Conservation (phyloP, 1,139 yeast species). For the Kodamaea derodonti region DNA sequence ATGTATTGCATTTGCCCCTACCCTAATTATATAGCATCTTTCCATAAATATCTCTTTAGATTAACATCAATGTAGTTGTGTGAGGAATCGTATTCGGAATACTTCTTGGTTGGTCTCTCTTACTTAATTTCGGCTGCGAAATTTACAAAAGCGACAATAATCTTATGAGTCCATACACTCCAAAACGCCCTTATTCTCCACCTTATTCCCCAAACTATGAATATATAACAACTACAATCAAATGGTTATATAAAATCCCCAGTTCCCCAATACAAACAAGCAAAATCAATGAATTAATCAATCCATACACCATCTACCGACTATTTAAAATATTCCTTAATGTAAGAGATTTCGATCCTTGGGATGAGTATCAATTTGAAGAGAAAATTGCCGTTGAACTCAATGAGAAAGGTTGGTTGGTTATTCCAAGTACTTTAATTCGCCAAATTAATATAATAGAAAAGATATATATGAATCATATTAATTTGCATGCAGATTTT, state of each 20-base stretch:
- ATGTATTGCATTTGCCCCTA: too few species aligned
- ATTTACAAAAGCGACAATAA: neutral
- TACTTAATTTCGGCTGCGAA: slow-evolving; percentile 3
- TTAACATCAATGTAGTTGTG: too few species aligned
- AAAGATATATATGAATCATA: slow-evolving; percentile 12
- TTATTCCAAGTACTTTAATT: slow-evolving; percentile 8
- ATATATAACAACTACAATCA: slow-evolving; percentile 15
- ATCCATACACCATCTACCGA: slow-evolving; percentile 14
- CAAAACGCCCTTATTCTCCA: too few species aligned
- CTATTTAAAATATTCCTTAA: slow-evolving; percentile 13
- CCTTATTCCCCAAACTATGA: too few species aligned
- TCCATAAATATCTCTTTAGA: too few species aligned
- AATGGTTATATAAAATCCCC: slow-evolving; percentile 25
- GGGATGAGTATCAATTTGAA: neutral
- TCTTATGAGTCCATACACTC: too few species aligned
- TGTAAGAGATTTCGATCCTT: slow-evolving; percentile 14
- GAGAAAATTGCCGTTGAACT: neutral
- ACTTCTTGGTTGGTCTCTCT: too few species aligned
- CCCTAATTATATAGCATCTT: too few species aligned
- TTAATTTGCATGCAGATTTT: slow-evolving; percentile 5
- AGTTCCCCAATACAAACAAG: slow-evolving; percentile 14
- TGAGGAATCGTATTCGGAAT: too few species aligned
- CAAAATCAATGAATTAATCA: slow-evolving; percentile 11
- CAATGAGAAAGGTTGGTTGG: slow-evolving; percentile 2
- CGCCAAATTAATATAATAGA: slow-evolving; percentile 14